These are phyloP conservation scores for Litchi chinensis DNA, from an alignment of 345 rosid species.

Conservation along the genomic window DNA sequence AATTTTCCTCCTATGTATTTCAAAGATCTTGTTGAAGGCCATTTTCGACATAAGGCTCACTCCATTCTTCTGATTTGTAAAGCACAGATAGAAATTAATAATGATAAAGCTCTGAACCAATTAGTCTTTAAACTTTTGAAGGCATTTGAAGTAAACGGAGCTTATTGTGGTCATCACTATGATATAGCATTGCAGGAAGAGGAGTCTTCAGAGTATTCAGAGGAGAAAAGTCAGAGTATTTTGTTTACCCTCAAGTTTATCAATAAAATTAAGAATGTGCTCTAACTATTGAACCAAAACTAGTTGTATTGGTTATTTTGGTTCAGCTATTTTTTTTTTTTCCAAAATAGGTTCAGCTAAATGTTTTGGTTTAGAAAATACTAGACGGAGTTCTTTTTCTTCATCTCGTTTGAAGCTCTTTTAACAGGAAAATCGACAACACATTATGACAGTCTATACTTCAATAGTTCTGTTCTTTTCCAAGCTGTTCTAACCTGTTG, in stretches of 20 bases:
- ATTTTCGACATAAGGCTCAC: conserved; percentile 19
- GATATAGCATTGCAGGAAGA: background rate
- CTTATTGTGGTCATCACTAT: conserved; percentile 22
- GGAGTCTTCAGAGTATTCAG: background rate
- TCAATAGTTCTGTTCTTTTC: background rate
- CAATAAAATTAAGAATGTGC: background rate
- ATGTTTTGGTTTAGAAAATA: background rate
- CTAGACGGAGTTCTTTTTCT: background rate
- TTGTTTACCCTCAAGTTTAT: background rate
- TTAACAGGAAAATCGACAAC: background rate
- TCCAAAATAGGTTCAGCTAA: background rate
- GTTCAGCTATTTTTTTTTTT: background rate
- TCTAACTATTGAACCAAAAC: background rate
- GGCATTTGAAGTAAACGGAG: conserved; percentile 17
- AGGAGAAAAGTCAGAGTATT: background rate
- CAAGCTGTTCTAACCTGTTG: background rate
- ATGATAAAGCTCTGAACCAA: background rate
- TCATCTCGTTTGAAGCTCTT: background rate
- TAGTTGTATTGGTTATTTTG: background rate
- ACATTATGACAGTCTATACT: background rate
- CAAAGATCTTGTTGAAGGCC: conserved; percentile 8
- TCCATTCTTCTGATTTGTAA: conserved; percentile 24
- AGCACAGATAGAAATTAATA: background rate
- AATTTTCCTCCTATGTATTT: background rate
- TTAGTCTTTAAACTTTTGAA: conserved; percentile 20